Conservation (phyloP, 441 rosid species). For the Syzygium malaccense region DNA sequence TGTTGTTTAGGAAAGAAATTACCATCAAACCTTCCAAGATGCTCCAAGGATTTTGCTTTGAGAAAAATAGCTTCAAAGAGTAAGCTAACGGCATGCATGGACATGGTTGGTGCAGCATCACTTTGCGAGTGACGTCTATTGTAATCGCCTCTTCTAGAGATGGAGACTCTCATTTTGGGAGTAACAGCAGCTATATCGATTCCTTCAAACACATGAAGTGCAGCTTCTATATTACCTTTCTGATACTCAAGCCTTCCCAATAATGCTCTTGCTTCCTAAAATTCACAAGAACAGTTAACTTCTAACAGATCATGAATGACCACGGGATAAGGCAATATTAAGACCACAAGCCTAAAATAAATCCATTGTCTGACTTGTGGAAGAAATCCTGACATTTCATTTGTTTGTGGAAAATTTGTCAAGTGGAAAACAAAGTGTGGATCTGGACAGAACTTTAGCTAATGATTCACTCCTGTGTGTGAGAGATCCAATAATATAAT, state of each 20-base stretch:
- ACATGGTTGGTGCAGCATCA: conserved; percentile 46
- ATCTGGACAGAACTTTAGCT: neutral
- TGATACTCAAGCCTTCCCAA: conserved; percentile 75
- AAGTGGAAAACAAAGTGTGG: neutral
- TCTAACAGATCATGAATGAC: neutral
- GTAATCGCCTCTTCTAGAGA: conserved; percentile 44
- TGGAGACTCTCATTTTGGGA: conserved; percentile 52
- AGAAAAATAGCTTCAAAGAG: conserved; percentile 69
- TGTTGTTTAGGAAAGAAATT: neutral
- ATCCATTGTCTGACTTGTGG: neutral
- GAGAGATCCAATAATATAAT: neutral
- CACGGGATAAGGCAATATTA: neutral
- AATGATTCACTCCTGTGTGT: neutral
- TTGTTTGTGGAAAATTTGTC: neutral
- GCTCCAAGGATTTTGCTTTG: conserved; percentile 61
- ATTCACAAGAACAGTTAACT: conserved; percentile 5
- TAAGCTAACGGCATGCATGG: conserved; percentile 67
- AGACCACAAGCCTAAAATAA: neutral
- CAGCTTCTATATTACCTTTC: conserved; percentile 63
- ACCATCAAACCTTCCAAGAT: conserved; percentile 64
- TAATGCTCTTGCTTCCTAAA: conserved; percentile 74
- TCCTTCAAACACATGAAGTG: conserved; percentile 79
- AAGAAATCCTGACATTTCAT: neutral
- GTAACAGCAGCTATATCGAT: conserved; percentile 56
- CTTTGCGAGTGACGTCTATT: conserved; percentile 47